These are phyloP conservation scores for Diaporthe batatas DNA, from an alignment of 2,329 filamentous ascomycete genomes.

Conservation along the genomic window DNA sequence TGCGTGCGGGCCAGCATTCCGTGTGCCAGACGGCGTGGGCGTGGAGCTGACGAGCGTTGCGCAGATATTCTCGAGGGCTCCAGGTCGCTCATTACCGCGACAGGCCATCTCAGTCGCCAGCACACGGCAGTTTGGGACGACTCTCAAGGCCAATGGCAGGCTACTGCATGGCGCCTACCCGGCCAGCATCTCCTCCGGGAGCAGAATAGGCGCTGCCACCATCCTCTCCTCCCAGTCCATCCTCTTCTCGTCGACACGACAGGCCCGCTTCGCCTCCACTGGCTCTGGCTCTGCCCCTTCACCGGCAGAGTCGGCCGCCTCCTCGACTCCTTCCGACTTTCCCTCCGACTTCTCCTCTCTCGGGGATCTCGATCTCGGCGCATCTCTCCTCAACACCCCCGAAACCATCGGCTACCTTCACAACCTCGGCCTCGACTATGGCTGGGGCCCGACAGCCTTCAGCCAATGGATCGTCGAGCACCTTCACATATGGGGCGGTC, in stretches of 20 bases:
- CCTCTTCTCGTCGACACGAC: constrained; percentile 42
- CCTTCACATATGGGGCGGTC: constrained; percentile 79
- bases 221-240: constrained; percentile 41
- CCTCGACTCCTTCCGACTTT: constrained; percentile 38
- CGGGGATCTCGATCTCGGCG: constrained; percentile 50
- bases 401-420: constrained; percentile 87
- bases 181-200: constrained; percentile 28
- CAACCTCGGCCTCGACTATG: constrained; percentile 87
- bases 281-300: constrained; percentile 42
- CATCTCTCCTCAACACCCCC: constrained; percentile 70
- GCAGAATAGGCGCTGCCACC: constrained; percentile 45
- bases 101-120: constrained; percentile 38
- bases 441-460: constrained; percentile 80
- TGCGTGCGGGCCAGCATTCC: constrained; percentile 44
- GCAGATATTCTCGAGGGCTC: constrained; percentile 39
- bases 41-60: constrained; percentile 11
- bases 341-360: constrained; percentile 50
- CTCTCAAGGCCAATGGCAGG: constrained; percentile 44
- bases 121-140: constrained; percentile 49
- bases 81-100: constrained; percentile 40
- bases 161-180: constrained; percentile 5
- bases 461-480: constrained; percentile 86
- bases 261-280: constrained; percentile 48
- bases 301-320: constrained; percentile 36
- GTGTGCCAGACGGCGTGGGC: not conserved